Base-by-base conservation (phyloP, 495 filamentous ascomycete genomes). In the Hypoxylon crocopeplum region DNA sequence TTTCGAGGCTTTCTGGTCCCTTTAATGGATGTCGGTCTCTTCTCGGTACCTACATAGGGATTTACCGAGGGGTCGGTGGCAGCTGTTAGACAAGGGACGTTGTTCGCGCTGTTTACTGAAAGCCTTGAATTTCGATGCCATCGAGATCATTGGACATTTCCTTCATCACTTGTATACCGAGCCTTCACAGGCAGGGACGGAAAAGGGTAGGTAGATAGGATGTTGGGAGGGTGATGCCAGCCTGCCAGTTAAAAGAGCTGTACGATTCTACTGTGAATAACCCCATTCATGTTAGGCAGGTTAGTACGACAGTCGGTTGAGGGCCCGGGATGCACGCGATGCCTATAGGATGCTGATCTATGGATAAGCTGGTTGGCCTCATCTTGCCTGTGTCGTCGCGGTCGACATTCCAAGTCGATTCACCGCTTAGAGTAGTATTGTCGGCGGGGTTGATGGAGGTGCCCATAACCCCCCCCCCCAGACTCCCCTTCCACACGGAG, bases 271-370 rank as follows among this genome's bases (percentile, higher is more conserved):
- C 15, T 37, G 30, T 29, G 13, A 38, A 41, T 1, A 1, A 12
- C 21, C 42, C 13, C 2, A 47, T 51, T 36, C 37, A 36, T 19
- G 38, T 29, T 56, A 30, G 39, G 27, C 32, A 40, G 25, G 40
- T 32, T 27, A 44, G 42, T n/a, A 51, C 16, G 44, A 36, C 24
- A 30, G 21, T 34, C 30, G 32, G 21, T 13, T 39, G 12, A 40
- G 34, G 11, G 27, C 34, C 42, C 16, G 19, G 42, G 41, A 55
- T 42, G 44, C 45, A 45, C 15, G 44, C 8, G 44, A 64, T 59
- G 49, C 55, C 38, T 58, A 20, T 40, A 42, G 59, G 37, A 59
- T 55, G 55, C 55, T 59, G 55, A 55, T 59, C 61, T 55, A 64
- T 58, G 48, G 53, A 48, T 47, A 57, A 48, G 59, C 38, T 54